These are phyloP conservation scores for Spatholobus suberectus DNA, from an alignment of 306 rosid species.

Conservation along the genomic window DNA sequence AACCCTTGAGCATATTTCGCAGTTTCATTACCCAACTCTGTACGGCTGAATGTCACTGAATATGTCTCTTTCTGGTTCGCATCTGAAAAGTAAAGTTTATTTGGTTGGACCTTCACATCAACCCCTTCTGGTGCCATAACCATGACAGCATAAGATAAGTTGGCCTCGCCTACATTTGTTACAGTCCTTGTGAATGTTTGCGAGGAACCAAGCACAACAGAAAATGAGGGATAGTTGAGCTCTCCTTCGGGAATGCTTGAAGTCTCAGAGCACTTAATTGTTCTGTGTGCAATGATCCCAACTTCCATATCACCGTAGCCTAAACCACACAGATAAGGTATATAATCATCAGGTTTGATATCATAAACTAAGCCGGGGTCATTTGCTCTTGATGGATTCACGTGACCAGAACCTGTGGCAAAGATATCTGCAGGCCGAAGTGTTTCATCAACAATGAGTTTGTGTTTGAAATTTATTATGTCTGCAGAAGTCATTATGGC, in stretches of 20 bases:
- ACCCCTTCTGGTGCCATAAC: conserved; percentile 63
- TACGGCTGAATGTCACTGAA: conserved; percentile 56
- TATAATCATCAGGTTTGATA: conserved; percentile 69
- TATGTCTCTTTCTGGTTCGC: conserved; percentile 63
- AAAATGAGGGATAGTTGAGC: conserved; percentile 80
- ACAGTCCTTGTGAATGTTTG: conserved; percentile 76
- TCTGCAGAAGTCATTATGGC: conserved; percentile 78
- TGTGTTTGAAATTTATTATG: conserved; percentile 30
- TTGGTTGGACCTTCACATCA: conserved; percentile 58
- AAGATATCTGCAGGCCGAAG: conserved; percentile 62
- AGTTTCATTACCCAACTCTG: conserved; percentile 35
- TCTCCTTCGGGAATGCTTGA: conserved; percentile 71
- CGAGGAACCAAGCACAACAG: conserved; percentile 57
- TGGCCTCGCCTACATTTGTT: conserved; percentile 70
- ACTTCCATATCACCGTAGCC: conserved; percentile 59
- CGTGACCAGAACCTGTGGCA: conserved; percentile 80
- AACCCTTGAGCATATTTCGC: conserved; percentile 58
- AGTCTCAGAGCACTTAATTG: conserved; percentile 55
- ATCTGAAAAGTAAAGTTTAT: conserved; percentile 56
- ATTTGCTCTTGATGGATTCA: conserved; percentile 73
- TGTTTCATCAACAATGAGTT: conserved; percentile 60
- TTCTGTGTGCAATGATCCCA: conserved; percentile 52
- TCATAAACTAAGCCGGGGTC: conserved; percentile 78
- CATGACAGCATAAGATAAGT: conserved; percentile 53
- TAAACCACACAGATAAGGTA: conserved; percentile 76